phyloP scores from a whole-genome alignment of 106 monocot genomes.

The Cymbidium sinense region DNA sequence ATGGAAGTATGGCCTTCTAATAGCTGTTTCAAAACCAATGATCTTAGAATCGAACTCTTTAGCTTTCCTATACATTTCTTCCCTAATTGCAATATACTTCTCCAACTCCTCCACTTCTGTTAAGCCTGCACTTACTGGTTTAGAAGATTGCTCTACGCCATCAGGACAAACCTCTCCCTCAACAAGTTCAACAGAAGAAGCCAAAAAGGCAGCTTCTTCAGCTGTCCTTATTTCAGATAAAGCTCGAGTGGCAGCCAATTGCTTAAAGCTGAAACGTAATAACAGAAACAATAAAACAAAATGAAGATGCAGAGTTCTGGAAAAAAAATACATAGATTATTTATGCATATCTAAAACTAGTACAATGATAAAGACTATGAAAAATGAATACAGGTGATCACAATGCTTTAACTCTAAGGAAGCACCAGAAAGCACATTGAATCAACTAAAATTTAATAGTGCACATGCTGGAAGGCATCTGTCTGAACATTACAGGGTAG shows the following conservation, averaged over 20 bases:
- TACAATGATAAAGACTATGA: not conserved
- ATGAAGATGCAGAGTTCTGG: not conserved
- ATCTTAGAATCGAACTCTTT: slow-evolving; percentile 97
- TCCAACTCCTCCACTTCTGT: slow-evolving; percentile 78
- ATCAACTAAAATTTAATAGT: not conserved
- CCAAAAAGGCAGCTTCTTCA: slow-evolving; percentile 56
- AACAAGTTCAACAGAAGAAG: slow-evolving; percentile 19
- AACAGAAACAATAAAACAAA: slow-evolving; percentile 2
- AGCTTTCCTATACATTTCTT: slow-evolving; percentile 98
- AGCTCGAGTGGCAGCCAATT: slow-evolving; percentile 54
- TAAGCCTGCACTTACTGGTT: slow-evolving; percentile 61
- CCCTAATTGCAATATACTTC: slow-evolving; percentile 89
- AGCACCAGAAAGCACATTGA: not conserved
- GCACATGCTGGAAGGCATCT: not conserved
- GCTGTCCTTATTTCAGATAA: slow-evolving; percentile 68
- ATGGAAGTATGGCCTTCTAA: slow-evolving; percentile 98
- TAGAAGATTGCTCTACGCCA: slow-evolving; percentile 47
- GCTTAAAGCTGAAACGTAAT: slow-evolving; percentile 62
- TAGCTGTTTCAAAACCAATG: slow-evolving; percentile 93
- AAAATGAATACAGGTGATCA: not conserved
- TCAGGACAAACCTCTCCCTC: slow-evolving; percentile 54
- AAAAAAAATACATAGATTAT: not conserved
- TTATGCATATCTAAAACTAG: not conserved
- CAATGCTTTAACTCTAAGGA: not conserved
- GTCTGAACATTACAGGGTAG: not conserved